Percentiles rank a stretch among this genome's conserved stretches.
Conservation (phyloP, 495 filamentous ascomycete genomes). For the Penicillium lagena region DNA sequence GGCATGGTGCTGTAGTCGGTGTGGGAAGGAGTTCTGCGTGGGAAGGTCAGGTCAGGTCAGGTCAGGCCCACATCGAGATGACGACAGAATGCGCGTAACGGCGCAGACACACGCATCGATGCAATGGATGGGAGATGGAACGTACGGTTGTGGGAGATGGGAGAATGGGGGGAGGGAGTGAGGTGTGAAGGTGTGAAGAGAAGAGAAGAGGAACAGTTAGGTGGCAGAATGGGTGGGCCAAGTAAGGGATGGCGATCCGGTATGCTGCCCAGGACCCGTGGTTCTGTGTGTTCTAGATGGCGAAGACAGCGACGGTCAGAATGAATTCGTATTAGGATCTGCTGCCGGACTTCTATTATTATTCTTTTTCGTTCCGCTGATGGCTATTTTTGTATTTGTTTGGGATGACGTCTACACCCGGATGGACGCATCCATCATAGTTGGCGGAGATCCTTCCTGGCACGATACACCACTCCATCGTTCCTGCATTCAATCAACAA, state of each 20-base stretch:
- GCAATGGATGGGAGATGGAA: not conserved
- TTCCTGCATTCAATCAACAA: too few species aligned
- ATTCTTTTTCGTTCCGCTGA: constrained; percentile 1
- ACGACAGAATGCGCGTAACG: constrained; percentile 6
- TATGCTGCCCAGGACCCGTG: constrained; percentile 17
- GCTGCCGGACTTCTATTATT: too few species aligned
- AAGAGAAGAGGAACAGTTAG: not conserved
- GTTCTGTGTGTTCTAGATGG: constrained; percentile 7
- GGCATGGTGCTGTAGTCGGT: constrained; percentile 25
- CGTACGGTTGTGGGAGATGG: not conserved
- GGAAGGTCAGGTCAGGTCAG: constrained; percentile 6
- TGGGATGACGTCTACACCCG: too few species aligned
- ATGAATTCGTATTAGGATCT: not conserved
- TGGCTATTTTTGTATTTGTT: too few species aligned
- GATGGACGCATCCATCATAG: too few species aligned
- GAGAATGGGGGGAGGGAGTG: not conserved
- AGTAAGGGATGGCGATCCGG: constrained; percentile 23
- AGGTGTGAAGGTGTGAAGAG: not conserved
- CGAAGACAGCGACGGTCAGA: too few species aligned
- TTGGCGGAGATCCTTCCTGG: too few species aligned
- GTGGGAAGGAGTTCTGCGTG: not conserved
- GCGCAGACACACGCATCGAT: not conserved
- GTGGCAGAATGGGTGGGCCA: constrained; percentile 2
- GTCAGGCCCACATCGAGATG: constrained; percentile 8
- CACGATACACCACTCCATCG: too few species aligned